Percentiles rank a stretch among this genome's conserved stretches.
Conservation (phyloP, 768 basidiomycete species). For the Phlebiopsis flavidoalba region DNA sequence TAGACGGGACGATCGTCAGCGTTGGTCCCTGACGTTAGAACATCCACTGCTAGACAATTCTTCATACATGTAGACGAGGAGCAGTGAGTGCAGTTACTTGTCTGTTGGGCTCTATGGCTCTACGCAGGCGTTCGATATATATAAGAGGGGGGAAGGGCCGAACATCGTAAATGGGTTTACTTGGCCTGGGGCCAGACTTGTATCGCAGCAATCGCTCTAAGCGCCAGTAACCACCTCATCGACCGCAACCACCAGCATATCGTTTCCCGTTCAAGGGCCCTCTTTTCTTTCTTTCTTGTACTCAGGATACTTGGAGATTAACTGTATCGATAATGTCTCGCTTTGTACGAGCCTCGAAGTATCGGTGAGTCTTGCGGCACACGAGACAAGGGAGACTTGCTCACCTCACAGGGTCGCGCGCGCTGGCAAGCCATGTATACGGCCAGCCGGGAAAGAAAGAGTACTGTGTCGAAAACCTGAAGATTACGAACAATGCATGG, state of each 20-base stretch:
- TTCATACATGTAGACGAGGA: no score
- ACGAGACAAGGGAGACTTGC: not conserved
- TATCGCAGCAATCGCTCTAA: not conserved
- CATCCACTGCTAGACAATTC: no score
- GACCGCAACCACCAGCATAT: conserved; percentile 2
- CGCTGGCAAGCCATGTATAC: conserved; percentile 72
- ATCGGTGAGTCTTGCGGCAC: conserved; percentile 10
- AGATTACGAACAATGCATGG: conserved; percentile 88
- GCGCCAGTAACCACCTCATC: not conserved
- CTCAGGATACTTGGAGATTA: not conserved
- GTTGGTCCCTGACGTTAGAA: no score
- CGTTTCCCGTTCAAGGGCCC: not conserved
- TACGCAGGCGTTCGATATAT: no score
- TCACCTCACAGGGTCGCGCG: not conserved
- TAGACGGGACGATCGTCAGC: no score
- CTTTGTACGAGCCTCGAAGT: conserved; percentile 17
- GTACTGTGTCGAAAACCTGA: conserved; percentile 74
- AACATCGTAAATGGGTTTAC: no score
- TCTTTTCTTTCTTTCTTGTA: not conserved
- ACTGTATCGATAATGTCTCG: conserved; percentile 12
- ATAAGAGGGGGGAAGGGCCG: no score
- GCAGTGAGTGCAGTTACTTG: no score
- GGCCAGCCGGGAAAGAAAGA: conserved; percentile 87
- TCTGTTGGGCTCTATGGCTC: no score
- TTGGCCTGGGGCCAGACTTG: no score